Percentiles rank a stretch among this genome's conserved stretches.
Evolutionary conservation across 352 stramenopile genomes (phyloP).

Genomic region (Phytophthora chlamydospora): DNA sequence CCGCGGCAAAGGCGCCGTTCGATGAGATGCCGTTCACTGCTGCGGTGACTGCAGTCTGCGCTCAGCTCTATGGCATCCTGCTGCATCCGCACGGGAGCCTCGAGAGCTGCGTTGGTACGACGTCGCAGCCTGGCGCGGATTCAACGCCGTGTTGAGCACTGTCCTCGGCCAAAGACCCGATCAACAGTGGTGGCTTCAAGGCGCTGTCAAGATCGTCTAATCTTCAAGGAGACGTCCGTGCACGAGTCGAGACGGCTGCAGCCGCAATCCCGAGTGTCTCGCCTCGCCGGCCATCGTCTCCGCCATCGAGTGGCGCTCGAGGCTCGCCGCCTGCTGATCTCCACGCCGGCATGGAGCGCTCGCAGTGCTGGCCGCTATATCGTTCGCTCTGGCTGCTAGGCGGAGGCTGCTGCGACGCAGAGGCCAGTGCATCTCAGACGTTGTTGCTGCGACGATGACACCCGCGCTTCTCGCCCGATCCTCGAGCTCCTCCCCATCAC

Average conservation of each 20-base stretch:
- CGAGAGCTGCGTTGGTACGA: slow-evolving; percentile 4
- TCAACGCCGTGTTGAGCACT: no score
- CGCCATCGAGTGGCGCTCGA: no score
- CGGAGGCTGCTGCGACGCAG: background rate
- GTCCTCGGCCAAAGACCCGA: no score
- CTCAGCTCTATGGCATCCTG: background rate
- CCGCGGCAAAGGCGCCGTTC: no score
- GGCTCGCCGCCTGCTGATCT: no score
- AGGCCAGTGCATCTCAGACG: slow-evolving; percentile 9
- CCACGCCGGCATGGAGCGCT: no score
- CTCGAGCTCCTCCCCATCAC: slow-evolving; percentile 19
- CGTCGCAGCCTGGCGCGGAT: background rate
- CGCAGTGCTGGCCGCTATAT: no score
- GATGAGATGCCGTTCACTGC: no score
- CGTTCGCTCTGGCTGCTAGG: no score
- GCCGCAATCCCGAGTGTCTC: slow-evolving; percentile 24
- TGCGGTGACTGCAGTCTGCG: no score
- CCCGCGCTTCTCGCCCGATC: slow-evolving; percentile 18
- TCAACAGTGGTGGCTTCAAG: slow-evolving; percentile 8
- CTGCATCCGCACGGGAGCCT: slow-evolving; percentile 2
- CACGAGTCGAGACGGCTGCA: slow-evolving; percentile 7
- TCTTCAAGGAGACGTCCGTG: slow-evolving; percentile 22
- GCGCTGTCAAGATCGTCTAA: slow-evolving; percentile 14
- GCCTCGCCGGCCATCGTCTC: background rate
- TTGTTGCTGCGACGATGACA: slow-evolving; percentile 21